Evolutionary conservation across 306 rosid genomes (phyloP), one percentile per base, ranked within the genome.

Genomic region (Quercus dentata): DNA sequence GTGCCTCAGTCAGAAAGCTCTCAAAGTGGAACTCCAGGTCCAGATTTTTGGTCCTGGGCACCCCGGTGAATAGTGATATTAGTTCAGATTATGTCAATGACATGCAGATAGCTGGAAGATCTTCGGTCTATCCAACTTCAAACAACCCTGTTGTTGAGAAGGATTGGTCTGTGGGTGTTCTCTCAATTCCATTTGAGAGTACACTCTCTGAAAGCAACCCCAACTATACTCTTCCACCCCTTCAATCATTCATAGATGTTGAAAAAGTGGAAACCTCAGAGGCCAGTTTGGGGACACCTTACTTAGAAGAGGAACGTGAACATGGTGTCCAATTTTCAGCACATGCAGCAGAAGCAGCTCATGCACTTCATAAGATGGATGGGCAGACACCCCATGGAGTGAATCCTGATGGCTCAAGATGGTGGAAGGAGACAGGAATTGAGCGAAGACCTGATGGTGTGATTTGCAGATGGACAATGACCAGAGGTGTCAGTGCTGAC

Each of bases 31-130:
- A 79, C 87, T 25, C 98, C 98, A 3, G 99, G 99, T 77, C 99
- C 98, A 21, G 97, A 93, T 81, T 93, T 96, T 82, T 96, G 99
- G 98, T 89, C 97, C 33, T 96, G 99, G 99, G 78, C 87, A 55
- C 99, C 99, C 94, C 97, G 56, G 5, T 44, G 10, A 86, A 81
- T 57, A 62, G 75, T 69, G 88, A 82, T 46, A 7, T 38, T 68
- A 84, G 76, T 77, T 59, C 78, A n/a, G 84, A 79, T 72, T 80
- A 68, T 79, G 69, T n/a, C 30, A 52, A 28, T 73, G 88, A 87
- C 28, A 76, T 88, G 85, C 81, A 73, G 84, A 46, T 79, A 35
- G 80, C 82, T 30, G 77, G 65, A 56, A 81, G 78, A 69, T 69
- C 92, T 75, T 81, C 88, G 10, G 86, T 56, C 70, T 73, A 5